Conservation (phyloP, 495 filamentous ascomycete genomes). For the Hypoxylon rickii region DNA sequence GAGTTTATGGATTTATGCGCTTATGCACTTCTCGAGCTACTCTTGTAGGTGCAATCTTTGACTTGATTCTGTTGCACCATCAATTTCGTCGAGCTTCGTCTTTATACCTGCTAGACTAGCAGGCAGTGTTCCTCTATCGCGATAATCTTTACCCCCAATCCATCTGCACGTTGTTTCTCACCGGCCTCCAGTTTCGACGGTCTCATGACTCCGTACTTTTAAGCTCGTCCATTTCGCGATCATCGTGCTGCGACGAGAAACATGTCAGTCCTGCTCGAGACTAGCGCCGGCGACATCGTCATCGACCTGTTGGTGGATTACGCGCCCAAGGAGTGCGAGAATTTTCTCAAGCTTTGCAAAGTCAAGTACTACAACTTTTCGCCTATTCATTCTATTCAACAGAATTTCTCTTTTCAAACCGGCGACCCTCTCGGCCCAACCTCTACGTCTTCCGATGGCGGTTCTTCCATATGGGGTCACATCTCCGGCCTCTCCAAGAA, state of each 20-base stretch:
- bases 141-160: too few species aligned
- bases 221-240: neutral
- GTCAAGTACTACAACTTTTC: slow-evolving; percentile 98
- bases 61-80: too few species aligned
- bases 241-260: slow-evolving; percentile 7
- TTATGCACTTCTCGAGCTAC: too few species aligned
- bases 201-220: neutral
- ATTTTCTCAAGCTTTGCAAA: slow-evolving; percentile 98
- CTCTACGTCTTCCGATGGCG: slow-evolving; percentile 82
- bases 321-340: slow-evolving; percentile 87
- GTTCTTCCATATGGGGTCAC: slow-evolving; percentile 87
- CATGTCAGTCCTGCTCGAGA: slow-evolving; percentile 84
- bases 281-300: slow-evolving; percentile 88
- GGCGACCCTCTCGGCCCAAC: slow-evolving; percentile 89
- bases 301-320: slow-evolving; percentile 88
- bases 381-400: slow-evolving; percentile 84
- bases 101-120: too few species aligned
- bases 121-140: too few species aligned
- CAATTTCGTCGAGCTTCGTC: too few species aligned
- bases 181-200: too few species aligned
- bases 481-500: slow-evolving; percentile 72
- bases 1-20: too few species aligned
- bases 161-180: too few species aligned
- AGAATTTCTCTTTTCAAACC: slow-evolving; percentile 92
- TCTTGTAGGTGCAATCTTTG: too few species aligned